Evolutionary conservation across 2,329 filamentous ascomycete genomes (phyloP).

Genomic region (Colletotrichum paranaense): DNA sequence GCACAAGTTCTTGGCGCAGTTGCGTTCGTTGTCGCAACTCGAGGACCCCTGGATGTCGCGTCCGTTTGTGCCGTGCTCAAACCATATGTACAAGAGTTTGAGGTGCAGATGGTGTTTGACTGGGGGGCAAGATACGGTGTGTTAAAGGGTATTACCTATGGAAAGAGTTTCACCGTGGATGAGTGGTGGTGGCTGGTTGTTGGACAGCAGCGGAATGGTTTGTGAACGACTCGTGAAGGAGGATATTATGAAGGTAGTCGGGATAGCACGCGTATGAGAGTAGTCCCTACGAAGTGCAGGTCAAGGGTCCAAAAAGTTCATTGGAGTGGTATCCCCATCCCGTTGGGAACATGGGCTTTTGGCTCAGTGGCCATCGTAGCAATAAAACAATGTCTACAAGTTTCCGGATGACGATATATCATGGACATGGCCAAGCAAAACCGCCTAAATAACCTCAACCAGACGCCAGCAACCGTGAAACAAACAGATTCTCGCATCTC

Average conservation of each 20-base stretch:
- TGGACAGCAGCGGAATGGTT: constrained; percentile 45
- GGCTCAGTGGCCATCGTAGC: neutral
- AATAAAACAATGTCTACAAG: neutral
- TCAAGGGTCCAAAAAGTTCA: neutral
- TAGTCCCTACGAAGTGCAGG: neutral
- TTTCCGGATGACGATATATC: neutral
- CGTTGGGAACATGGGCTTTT: neutral
- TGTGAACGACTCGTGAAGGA: neutral
- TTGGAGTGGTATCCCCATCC: neutral
- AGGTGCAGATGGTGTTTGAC: constrained; percentile 66
- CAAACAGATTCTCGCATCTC: neutral
- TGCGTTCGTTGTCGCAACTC: constrained; percentile 70
- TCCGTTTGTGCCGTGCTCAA: constrained; percentile 67
- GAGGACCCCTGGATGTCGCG: constrained; percentile 65
- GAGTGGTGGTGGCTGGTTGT: constrained; percentile 78
- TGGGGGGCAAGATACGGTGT: constrained; percentile 70
- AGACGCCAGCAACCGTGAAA: constrained; percentile 1
- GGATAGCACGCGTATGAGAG: neutral
- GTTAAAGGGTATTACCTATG: constrained; percentile 53
- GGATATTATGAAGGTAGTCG: neutral
- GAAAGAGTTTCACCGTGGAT: constrained; percentile 56
- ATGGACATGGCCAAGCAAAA: neutral
- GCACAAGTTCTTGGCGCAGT: constrained; percentile 71
- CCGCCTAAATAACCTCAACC: neutral
- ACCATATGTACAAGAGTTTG: constrained; percentile 71